phyloP scores from a whole-genome alignment of 345 rosid species.

The Eucalyptus marginata region DNA sequence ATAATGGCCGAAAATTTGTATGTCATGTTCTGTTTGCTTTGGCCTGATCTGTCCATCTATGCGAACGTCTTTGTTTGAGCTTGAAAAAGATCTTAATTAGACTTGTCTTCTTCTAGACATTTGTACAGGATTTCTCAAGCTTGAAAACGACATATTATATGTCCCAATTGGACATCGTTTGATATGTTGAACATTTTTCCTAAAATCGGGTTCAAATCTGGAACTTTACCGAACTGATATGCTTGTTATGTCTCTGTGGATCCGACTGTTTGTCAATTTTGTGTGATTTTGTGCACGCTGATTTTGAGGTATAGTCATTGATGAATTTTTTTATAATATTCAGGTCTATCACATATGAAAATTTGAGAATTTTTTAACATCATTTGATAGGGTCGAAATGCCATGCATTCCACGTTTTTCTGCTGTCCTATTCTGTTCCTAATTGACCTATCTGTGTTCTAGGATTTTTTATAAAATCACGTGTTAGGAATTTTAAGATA shows the following conservation, averaged over 20 bases:
- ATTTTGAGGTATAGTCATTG: background rate
- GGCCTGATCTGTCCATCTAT: no score
- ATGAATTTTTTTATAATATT: background rate
- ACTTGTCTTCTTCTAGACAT: no score
- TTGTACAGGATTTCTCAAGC: background rate
- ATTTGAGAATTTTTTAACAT: background rate
- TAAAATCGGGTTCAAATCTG: no score
- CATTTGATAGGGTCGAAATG: background rate
- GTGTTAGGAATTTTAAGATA: background rate
- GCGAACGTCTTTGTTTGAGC: no score
- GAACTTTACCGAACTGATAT: no score
- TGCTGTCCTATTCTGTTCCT: no score
- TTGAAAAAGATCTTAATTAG: no score
- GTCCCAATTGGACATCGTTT: no score
- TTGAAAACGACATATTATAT: background rate
- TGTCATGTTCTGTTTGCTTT: no score
- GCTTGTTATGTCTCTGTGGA: background rate
- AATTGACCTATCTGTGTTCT: no score
- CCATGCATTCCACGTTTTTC: no score
- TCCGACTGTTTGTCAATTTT: background rate
- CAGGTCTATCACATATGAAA: background rate
- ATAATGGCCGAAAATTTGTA: background rate
- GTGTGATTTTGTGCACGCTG: background rate
- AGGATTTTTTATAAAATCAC: background rate
- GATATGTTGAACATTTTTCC: no score